Base-by-base conservation (phyloP, 768 basidiomycete species). In the Chalciporus chontae region DNA sequence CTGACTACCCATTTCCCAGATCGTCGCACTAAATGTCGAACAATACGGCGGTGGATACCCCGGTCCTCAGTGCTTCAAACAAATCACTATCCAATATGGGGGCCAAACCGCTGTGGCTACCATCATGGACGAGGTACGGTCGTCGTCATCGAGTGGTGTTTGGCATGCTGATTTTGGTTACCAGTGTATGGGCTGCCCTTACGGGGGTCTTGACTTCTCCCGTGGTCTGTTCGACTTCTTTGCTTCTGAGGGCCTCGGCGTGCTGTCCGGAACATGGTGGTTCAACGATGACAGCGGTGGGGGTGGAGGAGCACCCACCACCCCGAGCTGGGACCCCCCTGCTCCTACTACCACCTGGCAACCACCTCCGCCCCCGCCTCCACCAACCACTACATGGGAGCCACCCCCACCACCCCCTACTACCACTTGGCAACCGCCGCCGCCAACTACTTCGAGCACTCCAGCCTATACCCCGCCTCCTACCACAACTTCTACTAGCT, bases 111-210 rank as follows among this genome's bases (percentile, higher is more conserved):
- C 81, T 10, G 48, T 47, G 1, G 88, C 88, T 4, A 65, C 55
- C 1, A 79, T 91, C 58, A 73, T 75, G 69, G 88, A 90, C 65
- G 66, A 77, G 80, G 85, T 83, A 43, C 54, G 60, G 43, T 49
- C 50, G 29, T 40, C 15, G 15, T 41, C 31, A n/a, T 32, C 19
- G 23, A 26, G 42, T 32, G 17, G 31, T 48, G 24, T 24, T 21
- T n/a, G 21, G 49, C 39, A 40, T 24, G 23, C 40, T 47, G 23
- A 46, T 45, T 17, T 29, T 44, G 1, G 45, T 29, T 15, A 46
- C 18, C 53, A 86, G 79, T 89, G 87, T 63, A 79, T 81, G 40
- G 78, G 76, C 17, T 91, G 89, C 62, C 79, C 80, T 21, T 75
- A 63, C 29, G 77, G 74, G 23, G 87, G 79, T 37, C 76, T 90